A percentile compares a stretch with the other conserved stretches of the same genome.
These are phyloP conservation scores for Tetracladium setigerum DNA, from an alignment of 495 filamentous ascomycete genomes.

Conservation along the genomic window DNA sequence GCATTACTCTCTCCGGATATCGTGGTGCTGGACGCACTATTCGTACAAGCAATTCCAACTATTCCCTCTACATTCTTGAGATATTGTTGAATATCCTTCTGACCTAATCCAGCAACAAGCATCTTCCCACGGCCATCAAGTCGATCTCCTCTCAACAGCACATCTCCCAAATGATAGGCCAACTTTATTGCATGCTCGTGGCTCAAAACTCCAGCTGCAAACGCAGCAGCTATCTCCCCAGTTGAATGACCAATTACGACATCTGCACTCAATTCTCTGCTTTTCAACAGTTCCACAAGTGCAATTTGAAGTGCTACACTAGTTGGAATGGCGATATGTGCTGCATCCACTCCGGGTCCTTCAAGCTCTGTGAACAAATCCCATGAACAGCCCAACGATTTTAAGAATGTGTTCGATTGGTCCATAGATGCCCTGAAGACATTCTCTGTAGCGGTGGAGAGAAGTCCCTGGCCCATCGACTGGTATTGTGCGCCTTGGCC, in stretches of 20 bases:
- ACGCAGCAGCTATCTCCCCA: conserved; percentile 53
- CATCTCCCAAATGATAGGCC: conserved; percentile 29
- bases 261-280: conserved; percentile 42
- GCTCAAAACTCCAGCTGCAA: conserved; percentile 38
- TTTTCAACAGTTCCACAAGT: conserved; percentile 42
- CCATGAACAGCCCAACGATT: conserved; percentile 32
- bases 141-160: too few species aligned
- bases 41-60: too few species aligned
- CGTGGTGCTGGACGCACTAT: too few species aligned
- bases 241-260: conserved; percentile 56
- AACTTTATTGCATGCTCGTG: conserved; percentile 45
- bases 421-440: conserved; percentile 21
- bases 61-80: too few species aligned
- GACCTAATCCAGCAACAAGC: too few species aligned
- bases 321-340: conserved; percentile 47
- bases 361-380: conserved; percentile 31
- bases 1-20: too few species aligned
- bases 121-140: too few species aligned
- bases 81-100: too few species aligned
- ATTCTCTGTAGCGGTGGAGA: conserved; percentile 28
- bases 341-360: conserved; percentile 29
- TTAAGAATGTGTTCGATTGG: neutral
- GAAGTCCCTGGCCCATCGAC: conserved; percentile 50
- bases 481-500: conserved; percentile 36
- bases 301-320: conserved; percentile 48